Evolutionary conservation across 192 early-diverging fungal genomes (phyloP), one percentile per base, ranked within the genome.

Genomic region (Lobosporangium transversale): DNA sequence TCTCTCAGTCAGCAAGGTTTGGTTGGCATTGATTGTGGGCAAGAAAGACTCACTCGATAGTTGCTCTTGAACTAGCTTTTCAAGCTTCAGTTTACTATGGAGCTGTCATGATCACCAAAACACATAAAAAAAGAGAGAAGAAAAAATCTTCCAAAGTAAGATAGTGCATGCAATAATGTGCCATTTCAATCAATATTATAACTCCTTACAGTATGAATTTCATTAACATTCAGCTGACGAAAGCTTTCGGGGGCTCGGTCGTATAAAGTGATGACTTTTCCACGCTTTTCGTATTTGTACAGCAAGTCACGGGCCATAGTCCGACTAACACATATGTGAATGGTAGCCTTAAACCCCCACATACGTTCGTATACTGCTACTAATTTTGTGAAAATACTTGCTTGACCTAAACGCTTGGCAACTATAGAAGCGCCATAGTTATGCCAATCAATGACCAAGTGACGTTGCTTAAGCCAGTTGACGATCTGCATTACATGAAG

Each of bases 391-490:
- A 79, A 56, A 24, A 68, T 68, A 35, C 84, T 87, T 1, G 58
- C 27, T 21, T 75, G 37, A 12, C 93, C 93, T 23, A 95, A 62
- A 47, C 81, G 87, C 31, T 96, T 63, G 11, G 84, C 90, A 31
- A 99, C 89, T 31, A 99, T 86, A 3, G 94, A 91, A 70, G 89
- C 92, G 23, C 96, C 97, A 76, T 95, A 96, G 79, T 99, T 99
- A 70, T 99, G 97, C 97, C 97, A 99, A 79, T 99, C 97, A 44
- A 99, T 94, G 47, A 98, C 83, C 5, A 99, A 79, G 49, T 82
- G 82, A 18, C 89, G 80, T 29, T 88, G 82, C n/a, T 88, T 86
- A 24, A 94, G 21, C 54, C 86, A 85, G 30, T 85, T 81, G 14
- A 92, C 82, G 4, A 90, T 50, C 26, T 91, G 93, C 33, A 86